Evolutionary conservation across 1,139 yeast species (phyloP), one percentile per base, ranked within the genome.

Genomic region (Scheffersomyces quercinus): DNA sequence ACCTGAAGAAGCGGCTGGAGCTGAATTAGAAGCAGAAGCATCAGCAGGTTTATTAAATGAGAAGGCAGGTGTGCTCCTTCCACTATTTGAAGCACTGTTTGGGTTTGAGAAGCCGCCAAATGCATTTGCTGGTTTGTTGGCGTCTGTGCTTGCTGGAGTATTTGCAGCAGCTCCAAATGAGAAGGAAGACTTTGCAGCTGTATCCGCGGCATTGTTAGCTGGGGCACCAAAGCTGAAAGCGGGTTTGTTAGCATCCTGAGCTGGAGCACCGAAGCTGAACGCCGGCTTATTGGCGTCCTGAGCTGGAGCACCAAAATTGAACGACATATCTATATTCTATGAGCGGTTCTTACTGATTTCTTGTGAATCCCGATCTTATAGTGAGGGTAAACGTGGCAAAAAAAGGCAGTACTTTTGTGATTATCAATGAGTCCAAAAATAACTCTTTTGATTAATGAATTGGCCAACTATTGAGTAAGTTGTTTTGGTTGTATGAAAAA

Each of bases 111-210:
- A 31, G 20, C 35, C 35, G 35, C 32, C 26, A 14, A 34, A n/a
- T 5, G 35, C 28, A 9, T 14, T 14, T 10, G 35, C 24, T 20
- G 26, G 26, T 20, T 20, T 20, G n/a, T 11, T 12, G 13, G 31
- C 31, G 9, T 12, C 31, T 3, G 31, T 12, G 13, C 31, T 12
- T 6, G 31, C 31, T n/a, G 31, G 31, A 29, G 31, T 28, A 37
- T 40, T 28, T 14, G 43, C 10, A 16, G 44, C 10, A 31, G 40
- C 48, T 24, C 51, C 51, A 34, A 49, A 47, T 14, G 44, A 39
- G 29, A 44, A 41, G 7, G 45, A 42, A 24, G 48, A 43, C 12
- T 15, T 11, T 31, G 15, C 20, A 11, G 10, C n/a, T 6, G 35
- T 20, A 10, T 31, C 35, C 3, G 24, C 35, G 4, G 35, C 7